Evolutionary conservation across 345 rosid genomes (phyloP), one percentile per base, ranked within the genome.

Genomic region (Raphanus raphanistrum): DNA sequence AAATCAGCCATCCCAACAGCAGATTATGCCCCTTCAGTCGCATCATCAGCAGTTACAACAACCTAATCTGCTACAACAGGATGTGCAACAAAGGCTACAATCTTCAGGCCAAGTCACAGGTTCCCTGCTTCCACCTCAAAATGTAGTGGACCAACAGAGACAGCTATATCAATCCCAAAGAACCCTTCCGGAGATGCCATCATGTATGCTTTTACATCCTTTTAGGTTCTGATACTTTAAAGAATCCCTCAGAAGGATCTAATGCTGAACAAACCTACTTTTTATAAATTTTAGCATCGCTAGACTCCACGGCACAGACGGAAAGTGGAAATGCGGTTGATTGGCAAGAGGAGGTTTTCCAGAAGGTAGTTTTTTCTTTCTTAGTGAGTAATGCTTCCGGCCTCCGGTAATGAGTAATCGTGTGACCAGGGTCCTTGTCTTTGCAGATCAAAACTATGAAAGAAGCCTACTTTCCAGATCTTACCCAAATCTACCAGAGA

Each of bases 311-410:
- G 12, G 85, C 88, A 65, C 90, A 90, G 84, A 84, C 90, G 7
- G 92, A 89, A 52, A 87, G 83, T 77, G 83, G 81, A 73, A 90
- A 76, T 67, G 94, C 90, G 25, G 86, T 80, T 71, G 98, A 92
- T 80, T 91, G 94, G 98, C 98, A 88, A 84, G 98, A 95, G 83
- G 98, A 95, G 82, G 84, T 84, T 77, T 89, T 75, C 74, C 94
- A 89, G 74, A 91, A 92, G 98, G 99, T 92, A 80, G n/a, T 69
- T 32, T 74, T 43, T 4, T 43, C 52, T 43, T 43, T 43, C 5
- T 43, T 43, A 36, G 43, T 43, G 52, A 13, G 52, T 43, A 43
- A 43, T 43, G 52, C 15, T 43, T 11, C 50, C 5, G 50, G n/a
- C 15, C 50, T 43, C 50, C n/a, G 52, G 8, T 55, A 13, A 21